Evolutionary conservation across 2,329 filamentous ascomycete species (phyloP).

Genomic region (Trichoderma sp.): DNA sequence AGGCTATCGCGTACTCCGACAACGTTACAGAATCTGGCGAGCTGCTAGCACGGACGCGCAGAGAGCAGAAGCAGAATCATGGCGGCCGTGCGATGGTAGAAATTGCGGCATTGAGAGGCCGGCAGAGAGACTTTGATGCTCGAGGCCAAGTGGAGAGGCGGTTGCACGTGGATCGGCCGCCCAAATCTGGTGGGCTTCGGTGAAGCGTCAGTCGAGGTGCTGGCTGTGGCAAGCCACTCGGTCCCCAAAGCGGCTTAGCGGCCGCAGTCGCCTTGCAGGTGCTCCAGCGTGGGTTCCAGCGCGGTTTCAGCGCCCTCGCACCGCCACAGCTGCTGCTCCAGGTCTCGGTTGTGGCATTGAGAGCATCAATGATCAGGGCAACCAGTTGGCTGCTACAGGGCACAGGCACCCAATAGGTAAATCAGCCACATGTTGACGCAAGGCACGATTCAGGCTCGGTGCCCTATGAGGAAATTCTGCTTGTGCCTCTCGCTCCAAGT

Average conservation of each 20-base stretch:
- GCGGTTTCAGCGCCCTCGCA: background rate
- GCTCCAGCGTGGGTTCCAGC: background rate
- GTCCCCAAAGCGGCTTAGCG: slow-evolving; percentile 30
- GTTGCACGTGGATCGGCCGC: slow-evolving; percentile 18
- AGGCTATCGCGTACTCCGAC: slow-evolving; percentile 4
- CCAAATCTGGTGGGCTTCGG: slow-evolving; percentile 17
- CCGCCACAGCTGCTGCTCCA: background rate
- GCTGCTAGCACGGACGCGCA: slow-evolving; percentile 12
- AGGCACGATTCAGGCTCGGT: slow-evolving; percentile 9
- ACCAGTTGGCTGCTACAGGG: too few species aligned
- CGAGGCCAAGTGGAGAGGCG: slow-evolving; percentile 14
- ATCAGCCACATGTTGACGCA: background rate
- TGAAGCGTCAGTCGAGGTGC: background rate
- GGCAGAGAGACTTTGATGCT: slow-evolving; percentile 7
- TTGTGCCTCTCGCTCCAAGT: background rate
- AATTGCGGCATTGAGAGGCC: slow-evolving; percentile 8
- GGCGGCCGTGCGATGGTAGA: background rate
- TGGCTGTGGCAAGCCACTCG: slow-evolving; percentile 24
- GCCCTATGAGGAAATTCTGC: slow-evolving; percentile 4
- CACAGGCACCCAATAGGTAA: background rate
- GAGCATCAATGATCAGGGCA: too few species aligned
- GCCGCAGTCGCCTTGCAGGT: background rate
- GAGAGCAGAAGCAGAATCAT: slow-evolving; percentile 9
- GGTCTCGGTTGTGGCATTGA: too few species aligned
- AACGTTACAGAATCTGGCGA: background rate